Evolutionary conservation across 805 yeast genomes (phyloP).

Genomic region (Saccharomycopsis javanensis): DNA sequence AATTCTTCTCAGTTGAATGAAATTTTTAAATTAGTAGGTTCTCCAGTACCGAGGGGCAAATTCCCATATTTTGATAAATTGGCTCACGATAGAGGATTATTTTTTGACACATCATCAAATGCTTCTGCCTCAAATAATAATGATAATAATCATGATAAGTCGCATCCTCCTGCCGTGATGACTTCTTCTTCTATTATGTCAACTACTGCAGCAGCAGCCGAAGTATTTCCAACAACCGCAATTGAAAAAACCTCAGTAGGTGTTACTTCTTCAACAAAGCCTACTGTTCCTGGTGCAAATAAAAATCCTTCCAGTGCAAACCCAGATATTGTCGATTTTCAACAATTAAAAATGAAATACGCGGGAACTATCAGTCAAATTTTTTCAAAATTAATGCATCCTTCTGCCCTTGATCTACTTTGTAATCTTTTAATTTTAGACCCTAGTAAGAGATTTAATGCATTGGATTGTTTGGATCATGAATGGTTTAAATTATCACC

Average conservation of each 20-base stretch:
- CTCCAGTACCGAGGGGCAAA: conserved; percentile 38
- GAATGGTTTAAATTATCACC: conserved; percentile 63
- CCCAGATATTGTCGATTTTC: conserved; percentile 5
- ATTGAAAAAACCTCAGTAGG: not conserved
- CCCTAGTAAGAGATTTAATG: conserved; percentile 68
- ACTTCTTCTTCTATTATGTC: not conserved
- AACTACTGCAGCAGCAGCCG: not conserved
- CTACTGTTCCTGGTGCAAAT: not conserved
- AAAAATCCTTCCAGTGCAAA: not conserved
- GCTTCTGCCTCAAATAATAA: not conserved
- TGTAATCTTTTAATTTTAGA: conserved; percentile 55
- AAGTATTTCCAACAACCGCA: not conserved
- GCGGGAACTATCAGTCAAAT: conserved; percentile 38
- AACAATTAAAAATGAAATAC: conserved; percentile 21
- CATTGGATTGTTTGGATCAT: conserved; percentile 65
- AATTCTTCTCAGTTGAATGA: conserved; percentile 82
- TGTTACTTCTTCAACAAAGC: not conserved
- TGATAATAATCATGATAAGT: not conserved
- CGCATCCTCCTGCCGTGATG: not conserved
- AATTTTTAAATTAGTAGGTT: conserved; percentile 74
- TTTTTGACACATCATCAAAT: conserved; percentile 5
- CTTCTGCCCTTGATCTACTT: conserved; percentile 45
- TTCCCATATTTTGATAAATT: conserved; percentile 17
- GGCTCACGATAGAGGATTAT: conserved; percentile 7
- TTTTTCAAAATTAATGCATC: conserved; percentile 35